Conservation (phyloP, 129 eudicot species). For the Escallonia herrerae region DNA sequence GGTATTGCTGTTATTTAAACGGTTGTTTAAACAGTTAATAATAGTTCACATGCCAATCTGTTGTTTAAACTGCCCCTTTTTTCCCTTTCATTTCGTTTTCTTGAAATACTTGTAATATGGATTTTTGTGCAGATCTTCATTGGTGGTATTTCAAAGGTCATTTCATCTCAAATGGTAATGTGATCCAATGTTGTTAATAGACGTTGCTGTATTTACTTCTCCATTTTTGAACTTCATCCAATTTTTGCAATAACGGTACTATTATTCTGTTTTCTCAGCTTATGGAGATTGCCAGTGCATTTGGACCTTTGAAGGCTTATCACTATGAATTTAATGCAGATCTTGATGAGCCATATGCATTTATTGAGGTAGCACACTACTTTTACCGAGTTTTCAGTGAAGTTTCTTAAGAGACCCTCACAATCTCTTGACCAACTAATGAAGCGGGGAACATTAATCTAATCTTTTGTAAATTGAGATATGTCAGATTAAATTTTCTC, state of each 20-base stretch:
- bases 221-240: background rate
- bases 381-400: no score
- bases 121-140: conserved; percentile 56
- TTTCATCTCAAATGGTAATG: conserved; percentile 80
- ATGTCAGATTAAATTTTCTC: no score
- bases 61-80: no score
- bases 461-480: no score
- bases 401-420: no score
- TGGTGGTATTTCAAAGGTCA: conserved; percentile 73
- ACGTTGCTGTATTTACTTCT: background rate
- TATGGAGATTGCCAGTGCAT: conserved; percentile 70
- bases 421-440: no score
- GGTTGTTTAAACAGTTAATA: no score
- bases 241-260: conserved; percentile 1
- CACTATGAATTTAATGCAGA: conserved; percentile 47
- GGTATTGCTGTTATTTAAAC: no score
- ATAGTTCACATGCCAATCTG: no score
- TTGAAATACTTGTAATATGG: no score
- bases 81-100: no score
- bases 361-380: conserved; percentile 61
- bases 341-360: conserved; percentile 55
- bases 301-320: conserved; percentile 86
- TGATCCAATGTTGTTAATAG: background rate
- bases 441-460: no score
- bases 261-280: conserved; percentile 47